Conservation (phyloP, 345 rosid species). For the Aethionema arabicum region DNA sequence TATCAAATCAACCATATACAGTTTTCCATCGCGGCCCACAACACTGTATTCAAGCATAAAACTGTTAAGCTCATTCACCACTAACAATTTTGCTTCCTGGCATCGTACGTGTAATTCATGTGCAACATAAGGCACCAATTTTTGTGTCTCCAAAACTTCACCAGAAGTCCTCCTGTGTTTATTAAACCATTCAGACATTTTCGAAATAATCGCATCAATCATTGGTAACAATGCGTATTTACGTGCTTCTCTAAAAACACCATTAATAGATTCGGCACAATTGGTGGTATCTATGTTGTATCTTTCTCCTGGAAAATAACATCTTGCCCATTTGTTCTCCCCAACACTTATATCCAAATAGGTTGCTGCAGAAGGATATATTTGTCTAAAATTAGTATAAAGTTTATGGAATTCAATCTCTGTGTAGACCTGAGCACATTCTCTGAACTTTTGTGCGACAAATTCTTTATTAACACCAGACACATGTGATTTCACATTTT, state of each 20-base stretch:
- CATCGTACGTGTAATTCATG: background rate
- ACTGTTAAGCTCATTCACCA: background rate
- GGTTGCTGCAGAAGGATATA: background rate
- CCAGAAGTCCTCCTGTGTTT: background rate
- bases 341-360: background rate
- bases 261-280: background rate
- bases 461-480: background rate
- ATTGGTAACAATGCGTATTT: background rate
- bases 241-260: background rate
- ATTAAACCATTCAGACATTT: background rate
- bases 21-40: background rate
- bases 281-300: constrained; percentile 1
- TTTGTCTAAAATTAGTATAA: background rate
- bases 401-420: background rate
- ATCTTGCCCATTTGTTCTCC: background rate
- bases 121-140: background rate
- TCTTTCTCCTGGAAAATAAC: constrained; percentile 3
- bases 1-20: background rate
- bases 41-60: background rate
- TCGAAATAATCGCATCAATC: background rate
- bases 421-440: background rate
- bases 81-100: background rate
- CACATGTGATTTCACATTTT: background rate
- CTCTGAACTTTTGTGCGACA: background rate
- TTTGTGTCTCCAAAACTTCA: background rate